These are phyloP conservation scores for Pisolithus sp. DNA, from an alignment of 768 basidiomycete species.

Conservation along the genomic window DNA sequence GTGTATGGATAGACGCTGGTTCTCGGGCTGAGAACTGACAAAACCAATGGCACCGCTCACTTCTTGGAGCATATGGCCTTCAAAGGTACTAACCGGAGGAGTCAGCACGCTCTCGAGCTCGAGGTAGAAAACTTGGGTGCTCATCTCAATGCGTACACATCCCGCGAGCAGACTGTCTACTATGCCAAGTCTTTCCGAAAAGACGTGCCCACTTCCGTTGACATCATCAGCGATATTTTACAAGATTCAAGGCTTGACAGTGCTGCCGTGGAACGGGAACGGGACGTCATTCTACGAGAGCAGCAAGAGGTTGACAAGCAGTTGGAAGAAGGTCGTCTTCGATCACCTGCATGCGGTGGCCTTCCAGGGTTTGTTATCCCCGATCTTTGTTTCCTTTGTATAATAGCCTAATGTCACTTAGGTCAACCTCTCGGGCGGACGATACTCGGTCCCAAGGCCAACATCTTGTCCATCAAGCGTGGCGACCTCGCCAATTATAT, in stretches of 20 bases:
- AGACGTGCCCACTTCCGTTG: conserved; percentile 85
- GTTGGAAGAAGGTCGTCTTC: conserved; percentile 95
- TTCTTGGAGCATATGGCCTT: conserved; percentile 99
- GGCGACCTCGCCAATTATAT: conserved; percentile 88
- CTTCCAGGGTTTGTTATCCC: conserved; percentile 71
- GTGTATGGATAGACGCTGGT: conserved; percentile 98
- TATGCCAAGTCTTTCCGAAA: conserved; percentile 98
- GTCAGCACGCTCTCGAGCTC: conserved; percentile 86
- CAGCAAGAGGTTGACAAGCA: conserved; percentile 99
- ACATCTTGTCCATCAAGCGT: conserved; percentile 92
- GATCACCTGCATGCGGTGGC: conserved; percentile 97
- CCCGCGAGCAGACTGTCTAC: conserved; percentile 98
- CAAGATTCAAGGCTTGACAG: conserved; percentile 93
- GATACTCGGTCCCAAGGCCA: conserved; percentile 92
- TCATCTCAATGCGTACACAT: conserved; percentile 97
- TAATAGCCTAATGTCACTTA: conserved; percentile 25
- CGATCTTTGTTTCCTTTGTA: conserved; percentile 1
- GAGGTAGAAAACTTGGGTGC: conserved; percentile 98
- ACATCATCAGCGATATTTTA: conserved; percentile 97
- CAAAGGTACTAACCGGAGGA: conserved; percentile 87
- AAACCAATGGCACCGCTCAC: conserved; percentile 94
- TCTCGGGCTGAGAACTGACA: conserved; percentile 93
- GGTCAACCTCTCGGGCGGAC: conserved; percentile 94
- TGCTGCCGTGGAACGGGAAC: conserved; percentile 86
- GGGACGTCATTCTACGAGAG: conserved; percentile 93